These are phyloP conservation scores for Tephrocybe sp. DNA, from an alignment of 768 basidiomycete species.

Conservation along the genomic window DNA sequence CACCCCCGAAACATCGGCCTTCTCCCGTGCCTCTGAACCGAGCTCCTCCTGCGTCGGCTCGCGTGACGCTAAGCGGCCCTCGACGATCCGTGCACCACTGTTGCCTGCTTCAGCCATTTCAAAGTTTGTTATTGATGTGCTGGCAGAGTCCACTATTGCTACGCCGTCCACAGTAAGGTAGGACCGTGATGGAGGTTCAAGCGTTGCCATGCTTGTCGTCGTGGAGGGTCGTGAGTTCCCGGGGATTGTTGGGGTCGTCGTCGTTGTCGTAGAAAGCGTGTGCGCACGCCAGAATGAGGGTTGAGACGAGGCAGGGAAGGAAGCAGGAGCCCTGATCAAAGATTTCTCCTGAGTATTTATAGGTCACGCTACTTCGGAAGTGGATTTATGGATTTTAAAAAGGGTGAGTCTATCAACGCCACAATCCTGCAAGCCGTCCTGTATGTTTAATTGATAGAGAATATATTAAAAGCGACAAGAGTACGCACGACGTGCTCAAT, in stretches of 20 bases:
- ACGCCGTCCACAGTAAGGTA: slow-evolving; percentile 11
- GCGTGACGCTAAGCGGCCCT: slow-evolving; percentile 6
- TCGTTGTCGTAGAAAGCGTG: neutral
- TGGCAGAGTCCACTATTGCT: slow-evolving; percentile 13
- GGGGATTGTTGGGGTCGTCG: slow-evolving; percentile 1
- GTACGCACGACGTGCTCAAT: neutral
- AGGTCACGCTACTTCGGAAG: slow-evolving; percentile 10
- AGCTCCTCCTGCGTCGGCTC: slow-evolving; percentile 10
- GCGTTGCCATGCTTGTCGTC: slow-evolving; percentile 15
- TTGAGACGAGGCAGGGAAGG: slow-evolving; percentile 9
- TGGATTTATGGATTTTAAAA: slow-evolving; percentile 10
- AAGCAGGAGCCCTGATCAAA: slow-evolving; percentile 2
- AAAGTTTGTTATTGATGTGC: slow-evolving; percentile 18
- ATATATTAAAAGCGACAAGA: neutral
- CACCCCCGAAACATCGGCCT: slow-evolving; percentile 1
- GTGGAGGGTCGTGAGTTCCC: neutral
- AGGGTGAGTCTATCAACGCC: slow-evolving; percentile 10
- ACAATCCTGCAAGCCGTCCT: slow-evolving; percentile 4
- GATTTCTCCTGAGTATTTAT: slow-evolving; percentile 17
- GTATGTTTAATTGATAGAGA: neutral
- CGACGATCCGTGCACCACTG: neutral
- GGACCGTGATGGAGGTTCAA: slow-evolving; percentile 16
- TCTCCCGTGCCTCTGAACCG: slow-evolving; percentile 1
- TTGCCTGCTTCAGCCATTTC: slow-evolving; percentile 10
- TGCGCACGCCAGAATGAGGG: neutral